Evolutionary conservation across 2,329 filamentous ascomycete species (phyloP).

Genomic region (Cytospora paraplurivora): DNA sequence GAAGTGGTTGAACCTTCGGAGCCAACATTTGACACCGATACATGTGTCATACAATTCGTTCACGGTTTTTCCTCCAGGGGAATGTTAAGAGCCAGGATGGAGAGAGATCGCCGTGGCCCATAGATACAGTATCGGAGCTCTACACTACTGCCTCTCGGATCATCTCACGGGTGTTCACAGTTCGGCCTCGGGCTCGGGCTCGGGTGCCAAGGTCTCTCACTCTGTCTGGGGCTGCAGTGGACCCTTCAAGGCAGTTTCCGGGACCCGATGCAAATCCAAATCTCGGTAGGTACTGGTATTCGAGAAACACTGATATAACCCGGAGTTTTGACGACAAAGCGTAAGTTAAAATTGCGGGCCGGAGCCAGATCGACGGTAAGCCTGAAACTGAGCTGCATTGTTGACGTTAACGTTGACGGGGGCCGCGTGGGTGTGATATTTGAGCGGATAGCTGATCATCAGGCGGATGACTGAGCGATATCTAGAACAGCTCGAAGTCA

Average conservation of each 20-base stretch:
- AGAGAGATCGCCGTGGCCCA: not conserved
- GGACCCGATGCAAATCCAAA: not conserved
- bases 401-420: not conserved
- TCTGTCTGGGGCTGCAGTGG: not conserved
- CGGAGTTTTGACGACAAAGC: not conserved
- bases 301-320: not conserved
- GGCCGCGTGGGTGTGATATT: too few species aligned
- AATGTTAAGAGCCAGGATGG: not conserved
- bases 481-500: too few species aligned
- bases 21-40: too few species aligned
- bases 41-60: not conserved
- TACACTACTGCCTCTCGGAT: not conserved
- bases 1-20: too few species aligned
- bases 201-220: not conserved
- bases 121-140: not conserved
- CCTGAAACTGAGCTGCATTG: not conserved
- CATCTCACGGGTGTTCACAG: not conserved
- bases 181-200: not conserved
- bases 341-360: not conserved
- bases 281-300: not conserved
- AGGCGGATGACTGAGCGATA: too few species aligned
- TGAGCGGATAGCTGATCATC: too few species aligned
- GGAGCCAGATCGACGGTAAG: not conserved
- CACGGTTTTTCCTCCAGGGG: not conserved
- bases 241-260: not conserved